Base-by-base conservation (phyloP, 1,284 basidiomycete genomes). In the Ustilago vetiveriae region DNA sequence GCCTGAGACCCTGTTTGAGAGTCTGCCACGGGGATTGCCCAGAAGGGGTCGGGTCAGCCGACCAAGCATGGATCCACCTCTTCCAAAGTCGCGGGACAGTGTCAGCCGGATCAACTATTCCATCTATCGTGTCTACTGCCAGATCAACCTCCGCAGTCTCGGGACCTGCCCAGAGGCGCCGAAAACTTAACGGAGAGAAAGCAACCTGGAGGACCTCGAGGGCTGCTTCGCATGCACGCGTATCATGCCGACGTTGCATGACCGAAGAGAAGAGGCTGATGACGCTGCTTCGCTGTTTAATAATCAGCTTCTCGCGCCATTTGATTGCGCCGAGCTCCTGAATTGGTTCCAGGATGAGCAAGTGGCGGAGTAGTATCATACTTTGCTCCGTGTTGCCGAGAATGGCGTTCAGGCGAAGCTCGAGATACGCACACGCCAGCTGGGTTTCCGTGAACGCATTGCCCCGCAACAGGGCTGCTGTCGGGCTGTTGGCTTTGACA, bases 31-130 rank as follows among this genome's bases (percentile, higher is more conserved):
- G 62, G 14, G 58, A 41, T 3, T 35, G 36, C 1, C 49, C 51
- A 7, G 43, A 30, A 23, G 47, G 65, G 0, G 67, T 64, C n/a
- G n/a, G n/a, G n/a, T 66, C 63, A 8, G 13, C 9, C 9, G 43
- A 51, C 68, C 68, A 71, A 1, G 62, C 45, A 5, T 46, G 43
- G 4, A 66, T 24, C 53, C 57, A 71, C 16, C 62, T 49, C 54
- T 54, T 66, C 68, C 68, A 71, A 13, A 71, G 30, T 8, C 68
- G 45, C 10, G 38, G 16, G 4, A 50, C 33, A 6, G 38, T 55
- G 2, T 23, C 45, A 4, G 38, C 37, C 0, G 53, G 37, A 21
- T 63, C 39, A 32, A 33, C 29, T 10, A 14, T 55, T 0, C 22
- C 48, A 6, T 50, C 32, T 8, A 14, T 29, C 6, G 38, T 5